Evolutionary conservation across 495 filamentous ascomycete species (phyloP).

Genomic region (Neurospora sp.): DNA sequence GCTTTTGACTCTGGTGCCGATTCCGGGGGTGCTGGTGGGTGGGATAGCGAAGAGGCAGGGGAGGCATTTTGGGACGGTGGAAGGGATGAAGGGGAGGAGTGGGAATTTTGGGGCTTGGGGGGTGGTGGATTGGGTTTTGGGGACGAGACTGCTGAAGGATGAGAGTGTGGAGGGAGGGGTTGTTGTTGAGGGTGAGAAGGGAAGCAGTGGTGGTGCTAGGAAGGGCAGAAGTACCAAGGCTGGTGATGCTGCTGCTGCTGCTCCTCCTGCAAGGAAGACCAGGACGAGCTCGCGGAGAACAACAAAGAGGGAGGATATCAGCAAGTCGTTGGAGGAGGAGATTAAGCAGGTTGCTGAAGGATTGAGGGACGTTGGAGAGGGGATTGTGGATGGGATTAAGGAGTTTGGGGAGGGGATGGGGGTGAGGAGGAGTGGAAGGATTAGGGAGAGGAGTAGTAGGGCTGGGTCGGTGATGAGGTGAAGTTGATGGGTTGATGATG

Average conservation of each 20-base stretch:
- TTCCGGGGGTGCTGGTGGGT: constrained; percentile 65
- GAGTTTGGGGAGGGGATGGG: not conserved
- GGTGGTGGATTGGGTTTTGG: constrained; percentile 62
- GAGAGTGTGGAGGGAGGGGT: constrained; percentile 25
- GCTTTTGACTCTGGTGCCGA: not conserved
- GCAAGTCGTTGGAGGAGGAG: not conserved
- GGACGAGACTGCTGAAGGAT: constrained; percentile 43
- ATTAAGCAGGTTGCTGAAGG: not conserved
- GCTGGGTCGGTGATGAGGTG: not conserved
- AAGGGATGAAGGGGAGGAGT: constrained; percentile 1
- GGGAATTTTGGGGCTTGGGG: constrained; percentile 77
- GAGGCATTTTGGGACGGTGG: constrained; percentile 48
- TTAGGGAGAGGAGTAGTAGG: not conserved
- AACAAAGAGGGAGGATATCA: constrained; percentile 1
- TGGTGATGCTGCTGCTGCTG: constrained; percentile 25
- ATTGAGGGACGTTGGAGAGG: not conserved
- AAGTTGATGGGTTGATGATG: not conserved
- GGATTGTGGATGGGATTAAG: not conserved
- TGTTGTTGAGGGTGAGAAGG: constrained; percentile 46
- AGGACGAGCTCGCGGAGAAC: constrained; percentile 20
- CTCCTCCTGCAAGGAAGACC: constrained; percentile 23
- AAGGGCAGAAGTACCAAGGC: constrained; percentile 30
- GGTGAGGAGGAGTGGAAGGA: not conserved
- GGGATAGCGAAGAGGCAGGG: constrained; percentile 65
- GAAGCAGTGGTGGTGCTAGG: constrained; percentile 44